phyloP scores from a whole-genome alignment of 257 asterid genomes.

The Nicotiana sylvestris region DNA sequence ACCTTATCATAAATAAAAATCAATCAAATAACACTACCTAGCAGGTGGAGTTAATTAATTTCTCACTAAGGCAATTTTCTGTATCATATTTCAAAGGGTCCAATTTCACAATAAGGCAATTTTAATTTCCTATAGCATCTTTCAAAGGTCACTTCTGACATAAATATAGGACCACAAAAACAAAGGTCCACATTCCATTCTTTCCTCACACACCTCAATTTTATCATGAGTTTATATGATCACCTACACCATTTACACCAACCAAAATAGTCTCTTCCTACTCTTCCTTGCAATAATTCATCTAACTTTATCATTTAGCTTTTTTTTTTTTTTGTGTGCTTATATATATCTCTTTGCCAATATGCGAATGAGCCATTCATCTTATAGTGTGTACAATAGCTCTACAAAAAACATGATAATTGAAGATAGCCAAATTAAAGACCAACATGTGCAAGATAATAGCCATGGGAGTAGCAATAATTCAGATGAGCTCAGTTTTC shows the following conservation, averaged over 20 bases:
- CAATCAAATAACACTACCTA: not conserved
- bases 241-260: not conserved
- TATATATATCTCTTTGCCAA: not conserved
- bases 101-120: not conserved
- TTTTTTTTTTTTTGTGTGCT: not conserved
- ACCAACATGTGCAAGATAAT: not conserved
- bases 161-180: not conserved
- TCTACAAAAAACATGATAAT: not conserved
- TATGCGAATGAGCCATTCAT: not conserved
- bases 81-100: not conserved
- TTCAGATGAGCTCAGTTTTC: slow-evolving; percentile 42
- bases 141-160: not conserved
- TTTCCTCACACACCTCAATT: not conserved
- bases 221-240: not conserved
- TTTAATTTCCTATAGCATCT: not conserved
- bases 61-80: not conserved
- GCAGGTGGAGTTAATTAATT: not conserved
- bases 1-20: not conserved
- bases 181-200: slow-evolving; percentile 7
- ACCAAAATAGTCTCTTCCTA: not conserved
- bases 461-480: not conserved
- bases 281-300: not conserved
- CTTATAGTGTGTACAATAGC: not conserved
- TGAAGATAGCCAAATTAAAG: not conserved
- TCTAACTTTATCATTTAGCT: not conserved